Base-by-base conservation (phyloP, 352 stramenopile species). In the Elongisporangium prolatum region DNA sequence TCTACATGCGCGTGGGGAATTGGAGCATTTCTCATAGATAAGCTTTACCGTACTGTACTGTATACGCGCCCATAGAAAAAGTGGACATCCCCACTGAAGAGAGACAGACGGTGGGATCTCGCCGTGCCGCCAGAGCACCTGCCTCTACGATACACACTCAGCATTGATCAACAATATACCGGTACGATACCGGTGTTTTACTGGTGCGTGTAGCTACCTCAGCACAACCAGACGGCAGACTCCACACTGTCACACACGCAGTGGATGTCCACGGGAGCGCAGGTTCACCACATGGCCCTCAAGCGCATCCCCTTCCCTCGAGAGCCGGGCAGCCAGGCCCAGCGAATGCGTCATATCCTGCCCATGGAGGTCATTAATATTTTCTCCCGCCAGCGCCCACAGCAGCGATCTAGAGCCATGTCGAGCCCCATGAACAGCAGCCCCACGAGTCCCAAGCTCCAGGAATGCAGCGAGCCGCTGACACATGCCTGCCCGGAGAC, bases 401-500 rank as follows among this genome's bases (percentile, higher is more conserved):
- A 40, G 28, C 28, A 40, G 28, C 28, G 28, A 40, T 40, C 28
- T 40, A 40, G 28, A 40, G 28, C 28, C 28, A 40, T 40, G 28
- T 40, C 28, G 4, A 40, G 28, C 28, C 28, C 28, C 28, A 40
- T 40, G 28, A 40, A 13, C 9, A 40, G 28, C 28, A 40, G 28
- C 28, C 28, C 28, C 28, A 40, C 14, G 28, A 40, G 28, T 9
- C 28, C 28, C 28, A 40, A 40, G 48, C 4, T 25, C 48, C 48
- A 52, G 48, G 48, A 25, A 4, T 5, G 48, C 48, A 24, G 18
- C 48, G 18, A 52, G 48, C 48, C 18, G 28, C 48, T 25, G 21
- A 25, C 24, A 18, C 59, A 65, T 34, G 14, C 20, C 38, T 79
- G 71, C 50, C 47, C 48, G 13, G 67, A 74, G 53, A 47, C 62